Evolutionary conservation across 257 asterid genomes (phyloP), one percentile per base, ranked within the genome.

Genomic region (Agastache rugosa): DNA sequence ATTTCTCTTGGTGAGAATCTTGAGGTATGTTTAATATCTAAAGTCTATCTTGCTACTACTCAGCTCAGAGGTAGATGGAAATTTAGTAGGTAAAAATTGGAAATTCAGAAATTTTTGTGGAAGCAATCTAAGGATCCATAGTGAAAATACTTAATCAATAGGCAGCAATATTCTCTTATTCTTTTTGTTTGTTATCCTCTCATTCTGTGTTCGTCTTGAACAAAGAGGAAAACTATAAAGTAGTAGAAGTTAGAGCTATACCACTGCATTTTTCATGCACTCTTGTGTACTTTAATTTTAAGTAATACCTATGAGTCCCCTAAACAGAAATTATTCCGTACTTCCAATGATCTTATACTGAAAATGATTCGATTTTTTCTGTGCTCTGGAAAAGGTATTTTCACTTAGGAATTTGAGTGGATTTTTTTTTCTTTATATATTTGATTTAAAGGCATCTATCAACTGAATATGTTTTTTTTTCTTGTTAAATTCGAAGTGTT

Each of bases 1-100:
- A 50, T 85, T 22, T 78, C 91, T 53, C 90, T 91, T 42, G 97
- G 97, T 20, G 67, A 60, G 54, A 85, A 89, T 79, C 94, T 91
- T 54, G 97, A 89, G 96, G 97, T 87, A 74, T 61, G 79, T 71
- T 31, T 68, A 45, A 37, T 47, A 41, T 45, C n/a, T 11, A 27
- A 51, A 25, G 11, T 11, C 51, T 23, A 5, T 31, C 37, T 76
- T 58, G 55, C 39, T 6, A 17, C 20, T 35, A 11, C 41, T 74
- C 20, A 16, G 23, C 60, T 68, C 7, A 9, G 17, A 25, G 65
- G 20, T 71, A 66, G 67, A 61, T 80, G 50, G 47, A 60, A 8
- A 41, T 17, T 22, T 11, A 8, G 69, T 37, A 47, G 34, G 10
- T 20, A 8, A 11, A 16, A 73, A 25, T 27, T 55, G 42, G 42